A percentile compares a stretch with the other conserved stretches of the same genome.
Conservation (phyloP, 768 basidiomycete genomes). For the Neoboletus brunneissimus region DNA sequence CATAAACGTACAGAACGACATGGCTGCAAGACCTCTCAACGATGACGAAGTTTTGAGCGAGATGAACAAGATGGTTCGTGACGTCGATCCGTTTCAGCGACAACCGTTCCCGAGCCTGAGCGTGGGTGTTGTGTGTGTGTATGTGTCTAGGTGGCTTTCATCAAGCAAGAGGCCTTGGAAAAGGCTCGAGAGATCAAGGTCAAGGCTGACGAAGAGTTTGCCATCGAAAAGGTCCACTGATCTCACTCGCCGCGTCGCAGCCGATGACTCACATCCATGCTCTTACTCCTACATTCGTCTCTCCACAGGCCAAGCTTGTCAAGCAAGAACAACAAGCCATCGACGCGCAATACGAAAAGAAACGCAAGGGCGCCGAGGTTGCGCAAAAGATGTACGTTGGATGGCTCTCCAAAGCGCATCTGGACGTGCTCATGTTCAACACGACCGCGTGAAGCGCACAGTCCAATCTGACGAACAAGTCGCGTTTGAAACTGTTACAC, state of each 20-base stretch:
- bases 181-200: slow-evolving; percentile 96
- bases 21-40: slow-evolving; percentile 77
- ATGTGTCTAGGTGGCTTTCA: slow-evolving; percentile 79
- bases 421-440: slow-evolving; percentile 2
- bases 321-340: slow-evolving; percentile 95
- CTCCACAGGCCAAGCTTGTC: slow-evolving; percentile 84
- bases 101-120: neutral
- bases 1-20: slow-evolving; percentile 31
- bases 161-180: slow-evolving; percentile 97
- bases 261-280: neutral
- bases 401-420: neutral
- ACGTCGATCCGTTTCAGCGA: neutral
- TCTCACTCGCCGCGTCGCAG: neutral
- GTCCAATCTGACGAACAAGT: slow-evolving; percentile 95
- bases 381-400: slow-evolving; percentile 90
- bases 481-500: slow-evolving; percentile 85
- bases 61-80: slow-evolving; percentile 97
- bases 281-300: neutral
- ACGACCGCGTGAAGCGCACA: slow-evolving; percentile 61
- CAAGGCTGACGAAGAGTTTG: slow-evolving; percentile 98
- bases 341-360: slow-evolving; percentile 94
- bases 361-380: slow-evolving; percentile 88
- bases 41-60: slow-evolving; percentile 95
- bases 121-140: too few species aligned
- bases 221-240: slow-evolving; percentile 86